Percentiles rank a stretch among this genome's conserved stretches.
These are phyloP conservation scores for Boletus calvinii DNA, from an alignment of 1,284 basidiomycete species.

Conservation along the genomic window DNA sequence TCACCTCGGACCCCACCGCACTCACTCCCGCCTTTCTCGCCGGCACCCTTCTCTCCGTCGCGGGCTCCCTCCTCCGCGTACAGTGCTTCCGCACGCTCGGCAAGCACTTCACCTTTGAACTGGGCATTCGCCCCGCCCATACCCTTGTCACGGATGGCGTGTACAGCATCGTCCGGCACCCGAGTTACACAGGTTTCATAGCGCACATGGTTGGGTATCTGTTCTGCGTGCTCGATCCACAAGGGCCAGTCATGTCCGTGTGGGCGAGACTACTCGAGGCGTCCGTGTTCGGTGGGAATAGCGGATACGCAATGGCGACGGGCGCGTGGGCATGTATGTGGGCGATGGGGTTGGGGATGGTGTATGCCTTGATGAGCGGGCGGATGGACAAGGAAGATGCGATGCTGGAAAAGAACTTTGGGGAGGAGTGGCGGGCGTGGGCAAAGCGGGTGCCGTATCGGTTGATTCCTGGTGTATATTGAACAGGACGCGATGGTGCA, in stretches of 20 bases:
- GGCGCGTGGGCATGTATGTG: slow-evolving; percentile 1
- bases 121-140: slow-evolving; percentile 27
- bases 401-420: slow-evolving; percentile 39
- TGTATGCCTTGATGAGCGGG: accelerated
- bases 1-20: not conserved
- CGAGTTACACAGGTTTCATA: slow-evolving; percentile 22
- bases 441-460: slow-evolving; percentile 37
- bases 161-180: slow-evolving; percentile 33
- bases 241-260: not conserved
- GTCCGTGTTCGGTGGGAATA: no score
- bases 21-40: slow-evolving; percentile 10
- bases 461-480: slow-evolving; percentile 42
- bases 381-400: slow-evolving; percentile 38
- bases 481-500: not conserved
- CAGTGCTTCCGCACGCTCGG: slow-evolving; percentile 26
- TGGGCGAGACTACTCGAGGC: not conserved
- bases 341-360: not conserved
- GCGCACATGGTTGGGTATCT: not conserved
- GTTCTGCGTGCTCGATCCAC: slow-evolving; percentile 13
- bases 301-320: not conserved
- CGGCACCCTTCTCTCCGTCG: slow-evolving; percentile 12
- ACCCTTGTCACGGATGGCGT: slow-evolving; percentile 27
- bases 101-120: slow-evolving; percentile 29
- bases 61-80: slow-evolving; percentile 19
- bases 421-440: slow-evolving; percentile 43